Percentiles rank a stretch among this genome's conserved stretches.
These are phyloP conservation scores for Begonia peltatifolia DNA, from an alignment of 306 rosid genomes.

Conservation along the genomic window DNA sequence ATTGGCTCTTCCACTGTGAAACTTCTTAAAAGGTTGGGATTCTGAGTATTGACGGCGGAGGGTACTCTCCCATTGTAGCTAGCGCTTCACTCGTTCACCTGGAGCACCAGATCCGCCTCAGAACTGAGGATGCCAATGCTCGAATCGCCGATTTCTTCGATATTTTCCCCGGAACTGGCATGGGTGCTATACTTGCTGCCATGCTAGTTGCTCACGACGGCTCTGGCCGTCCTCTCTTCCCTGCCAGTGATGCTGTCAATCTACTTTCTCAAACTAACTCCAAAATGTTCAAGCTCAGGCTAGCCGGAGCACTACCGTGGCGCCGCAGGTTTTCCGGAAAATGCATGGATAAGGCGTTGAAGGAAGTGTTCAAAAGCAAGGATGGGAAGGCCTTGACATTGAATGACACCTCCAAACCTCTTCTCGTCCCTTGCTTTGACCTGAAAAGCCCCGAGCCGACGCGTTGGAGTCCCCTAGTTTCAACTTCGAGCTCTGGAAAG, in stretches of 20 bases:
- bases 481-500: slow-evolving; percentile 89
- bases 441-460: slow-evolving; percentile 81
- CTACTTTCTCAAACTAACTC: slow-evolving; percentile 22
- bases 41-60: slow-evolving; percentile 91
- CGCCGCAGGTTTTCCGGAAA: slow-evolving; percentile 35
- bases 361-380: slow-evolving; percentile 34
- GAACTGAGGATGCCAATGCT: slow-evolving; percentile 51
- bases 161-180: slow-evolving; percentile 71
- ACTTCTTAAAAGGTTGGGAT: slow-evolving; percentile 45
- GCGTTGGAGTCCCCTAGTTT: slow-evolving; percentile 73
- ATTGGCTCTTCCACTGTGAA: slow-evolving; percentile 63
- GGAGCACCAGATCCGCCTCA: slow-evolving; percentile 89
- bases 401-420: slow-evolving; percentile 75
- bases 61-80: slow-evolving; percentile 59
- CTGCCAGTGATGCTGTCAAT: slow-evolving; percentile 51
- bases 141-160: slow-evolving; percentile 71
- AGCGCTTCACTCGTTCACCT: slow-evolving; percentile 55
- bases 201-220: slow-evolving; percentile 49
- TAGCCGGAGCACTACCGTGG: slow-evolving; percentile 30
- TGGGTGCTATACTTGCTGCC: slow-evolving; percentile 73
- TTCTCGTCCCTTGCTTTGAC: slow-evolving; percentile 87
- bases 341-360: slow-evolving; percentile 55
- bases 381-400: slow-evolving; percentile 46
- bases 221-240: slow-evolving; percentile 58
- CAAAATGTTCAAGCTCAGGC: slow-evolving; percentile 28